phyloP scores from a whole-genome alignment of 108 stramenopile genomes.

The Pinguiococcus pyrenoidosus region DNA sequence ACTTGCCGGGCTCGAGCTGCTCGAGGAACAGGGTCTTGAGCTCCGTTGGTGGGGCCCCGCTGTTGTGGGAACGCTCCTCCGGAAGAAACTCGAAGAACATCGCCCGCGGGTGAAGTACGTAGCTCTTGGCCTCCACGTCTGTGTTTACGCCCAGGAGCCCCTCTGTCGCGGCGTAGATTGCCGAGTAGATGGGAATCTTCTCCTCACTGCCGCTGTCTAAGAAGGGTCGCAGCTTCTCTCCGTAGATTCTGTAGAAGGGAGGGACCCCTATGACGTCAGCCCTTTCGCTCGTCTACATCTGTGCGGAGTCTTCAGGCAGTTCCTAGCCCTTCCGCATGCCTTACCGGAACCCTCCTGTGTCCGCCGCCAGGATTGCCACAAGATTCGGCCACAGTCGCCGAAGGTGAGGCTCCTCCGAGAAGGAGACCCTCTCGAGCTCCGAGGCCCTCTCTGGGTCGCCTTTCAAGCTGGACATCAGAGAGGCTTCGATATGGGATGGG shows the following conservation, averaged over 20 bases:
- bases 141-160: slow-evolving; percentile 5
- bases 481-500: no score
- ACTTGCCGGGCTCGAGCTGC: slow-evolving; percentile 1
- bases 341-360: slow-evolving; percentile 1
- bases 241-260: no score
- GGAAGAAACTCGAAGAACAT: slow-evolving; percentile 11
- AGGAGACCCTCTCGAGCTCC: neutral
- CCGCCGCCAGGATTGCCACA: slow-evolving; percentile 3
- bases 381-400: neutral
- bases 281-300: no score
- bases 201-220: neutral
- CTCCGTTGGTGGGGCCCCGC: neutral
- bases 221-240: slow-evolving; percentile 5
- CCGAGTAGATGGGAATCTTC: slow-evolving; percentile 3
- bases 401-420: no score
- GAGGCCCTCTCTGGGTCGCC: neutral
- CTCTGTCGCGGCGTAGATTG: slow-evolving; percentile 3
- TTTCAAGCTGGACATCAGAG: neutral
- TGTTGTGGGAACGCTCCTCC: neutral
- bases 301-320: no score
- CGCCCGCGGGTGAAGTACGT: neutral
- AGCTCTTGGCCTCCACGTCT: neutral
- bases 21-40: neutral
- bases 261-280: no score
- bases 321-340: no score